phyloP scores from a whole-genome alignment of 208 protist genomes.

The Leishmania lainsoni region DNA sequence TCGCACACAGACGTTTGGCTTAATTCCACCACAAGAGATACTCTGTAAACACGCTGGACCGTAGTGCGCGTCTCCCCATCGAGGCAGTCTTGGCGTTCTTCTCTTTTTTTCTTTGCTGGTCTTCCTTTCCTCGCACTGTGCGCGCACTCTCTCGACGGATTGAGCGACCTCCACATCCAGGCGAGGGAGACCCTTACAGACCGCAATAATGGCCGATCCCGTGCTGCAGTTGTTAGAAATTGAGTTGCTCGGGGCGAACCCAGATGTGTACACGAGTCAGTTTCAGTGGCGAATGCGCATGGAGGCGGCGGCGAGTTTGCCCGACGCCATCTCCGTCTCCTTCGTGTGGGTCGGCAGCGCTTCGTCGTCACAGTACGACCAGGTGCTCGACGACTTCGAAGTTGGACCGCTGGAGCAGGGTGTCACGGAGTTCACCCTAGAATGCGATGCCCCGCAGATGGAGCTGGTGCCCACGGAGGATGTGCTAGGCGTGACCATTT shows the following conservation, averaged over 20 bases:
- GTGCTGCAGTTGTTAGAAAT: constrained; percentile 89
- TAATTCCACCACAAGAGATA: no score
- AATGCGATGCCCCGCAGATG: constrained; percentile 93
- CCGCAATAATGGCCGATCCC: constrained; percentile 56
- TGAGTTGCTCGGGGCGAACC: constrained; percentile 84
- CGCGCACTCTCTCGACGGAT: background rate
- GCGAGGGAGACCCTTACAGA: background rate
- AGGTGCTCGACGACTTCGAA: constrained; percentile 96
- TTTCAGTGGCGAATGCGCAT: constrained; percentile 85
- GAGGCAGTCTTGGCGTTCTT: background rate
- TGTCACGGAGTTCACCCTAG: constrained; percentile 94
- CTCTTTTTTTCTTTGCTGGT: background rate
- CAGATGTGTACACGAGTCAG: constrained; percentile 49
- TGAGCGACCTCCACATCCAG: background rate
- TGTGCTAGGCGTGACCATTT: constrained; percentile 95
- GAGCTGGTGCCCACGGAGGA: constrained; percentile 91
- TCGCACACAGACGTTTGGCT: background rate
- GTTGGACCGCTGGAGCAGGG: constrained; percentile 95
- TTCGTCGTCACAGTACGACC: constrained; percentile 93
- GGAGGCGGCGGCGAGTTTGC: constrained; percentile 55
- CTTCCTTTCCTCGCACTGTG: background rate
- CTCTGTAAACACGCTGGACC: background rate
- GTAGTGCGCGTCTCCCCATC: background rate
- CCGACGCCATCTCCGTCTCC: constrained; percentile 95
- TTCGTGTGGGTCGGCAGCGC: constrained; percentile 98